Evolutionary conservation across 2,329 filamentous ascomycete genomes (phyloP).

Genomic region (Chalaropsis thielavioides): DNA sequence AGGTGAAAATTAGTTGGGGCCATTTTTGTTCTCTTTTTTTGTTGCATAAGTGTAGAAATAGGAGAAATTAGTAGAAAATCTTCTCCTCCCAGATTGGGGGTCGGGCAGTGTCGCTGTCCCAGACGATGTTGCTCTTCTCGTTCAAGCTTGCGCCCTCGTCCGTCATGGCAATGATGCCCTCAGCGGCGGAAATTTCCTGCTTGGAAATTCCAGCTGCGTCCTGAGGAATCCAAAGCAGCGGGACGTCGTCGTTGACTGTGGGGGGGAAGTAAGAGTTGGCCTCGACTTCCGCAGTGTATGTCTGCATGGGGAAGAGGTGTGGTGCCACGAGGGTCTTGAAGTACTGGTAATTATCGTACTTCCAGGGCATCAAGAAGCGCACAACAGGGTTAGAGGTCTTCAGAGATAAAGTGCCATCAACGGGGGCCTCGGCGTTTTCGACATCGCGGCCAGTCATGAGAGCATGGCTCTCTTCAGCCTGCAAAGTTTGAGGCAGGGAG

Average conservation of each 20-base stretch:
- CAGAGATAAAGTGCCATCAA: neutral
- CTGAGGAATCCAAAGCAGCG: constrained; percentile 71
- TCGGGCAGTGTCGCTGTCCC: constrained; percentile 30
- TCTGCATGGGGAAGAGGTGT: constrained; percentile 27
- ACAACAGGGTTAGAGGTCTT: constrained; percentile 12
- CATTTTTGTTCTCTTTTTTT: neutral
- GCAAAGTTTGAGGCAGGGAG: constrained; percentile 51
- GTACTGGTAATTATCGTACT: constrained; percentile 55
- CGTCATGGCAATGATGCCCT: constrained; percentile 59
- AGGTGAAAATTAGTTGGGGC: neutral
- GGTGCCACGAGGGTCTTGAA: constrained; percentile 56
- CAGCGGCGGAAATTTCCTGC: constrained; percentile 63
- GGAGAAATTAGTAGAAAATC: constrained; percentile 28
- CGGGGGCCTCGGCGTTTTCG: constrained; percentile 21
- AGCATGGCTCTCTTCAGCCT: constrained; percentile 27
- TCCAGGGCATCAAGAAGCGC: constrained; percentile 53
- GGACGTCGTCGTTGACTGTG: constrained; percentile 44
- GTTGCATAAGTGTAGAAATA: neutral
- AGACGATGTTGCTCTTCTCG: constrained; percentile 41
- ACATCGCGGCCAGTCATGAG: constrained; percentile 27
- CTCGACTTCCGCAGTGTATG: constrained; percentile 35
- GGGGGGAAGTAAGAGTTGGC: constrained; percentile 62
- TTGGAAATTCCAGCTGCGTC: constrained; percentile 60
- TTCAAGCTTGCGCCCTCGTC: constrained; percentile 61
- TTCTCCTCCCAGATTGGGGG: constrained; percentile 34